Base-by-base conservation (phyloP, 352 stramenopile genomes). In the Pythium rhizo-oryzae region DNA sequence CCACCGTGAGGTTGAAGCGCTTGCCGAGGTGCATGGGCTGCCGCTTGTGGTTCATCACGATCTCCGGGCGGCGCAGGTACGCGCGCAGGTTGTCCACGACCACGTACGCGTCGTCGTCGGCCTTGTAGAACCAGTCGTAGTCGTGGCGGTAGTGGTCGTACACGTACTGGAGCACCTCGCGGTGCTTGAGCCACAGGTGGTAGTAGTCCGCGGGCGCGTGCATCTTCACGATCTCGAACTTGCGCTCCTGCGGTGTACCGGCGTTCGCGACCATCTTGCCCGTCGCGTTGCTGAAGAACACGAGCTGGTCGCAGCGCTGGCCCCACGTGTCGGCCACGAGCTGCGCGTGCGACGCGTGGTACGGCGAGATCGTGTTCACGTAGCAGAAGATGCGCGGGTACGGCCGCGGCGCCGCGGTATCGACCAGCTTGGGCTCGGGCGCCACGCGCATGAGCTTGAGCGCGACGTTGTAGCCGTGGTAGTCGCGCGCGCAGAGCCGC, bases 121-220 rank as follows among this genome's bases (percentile, higher is more conserved):
- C 80, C 64, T 95, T 95, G 76, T 95, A 95, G 63, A 95, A 93
- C 87, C 87, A 95, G 75, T 95, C 85, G 62, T 82, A 95, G 35
- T 87, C 83, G 74, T 95, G 80, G 13, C 87, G 87, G 56, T 89
- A 93, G 69, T 82, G 74, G 50, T 82, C 55, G 74, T 92, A 78
- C 12, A 92, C 80, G 66, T 93, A 92, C 35, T 77, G 67, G 24
- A 93, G 67, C 25, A 74, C 91, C 30, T 76, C 80, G 67, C 91
- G 92, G 72, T 91, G 82, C 76, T 94, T 94, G 65, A 92, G 84
- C 84, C 85, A 93, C 51, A 94, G 67, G 61, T 94, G 84, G 62
- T 92, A 87, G 63, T 94, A 85, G 65, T 93, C 85, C 0, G 84
- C 82, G 39, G 57, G 57, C 43, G 57, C 57, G 18, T 63, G 33